Conservation (phyloP, 768 basidiomycete species). For the Termitomyces sp. region DNA sequence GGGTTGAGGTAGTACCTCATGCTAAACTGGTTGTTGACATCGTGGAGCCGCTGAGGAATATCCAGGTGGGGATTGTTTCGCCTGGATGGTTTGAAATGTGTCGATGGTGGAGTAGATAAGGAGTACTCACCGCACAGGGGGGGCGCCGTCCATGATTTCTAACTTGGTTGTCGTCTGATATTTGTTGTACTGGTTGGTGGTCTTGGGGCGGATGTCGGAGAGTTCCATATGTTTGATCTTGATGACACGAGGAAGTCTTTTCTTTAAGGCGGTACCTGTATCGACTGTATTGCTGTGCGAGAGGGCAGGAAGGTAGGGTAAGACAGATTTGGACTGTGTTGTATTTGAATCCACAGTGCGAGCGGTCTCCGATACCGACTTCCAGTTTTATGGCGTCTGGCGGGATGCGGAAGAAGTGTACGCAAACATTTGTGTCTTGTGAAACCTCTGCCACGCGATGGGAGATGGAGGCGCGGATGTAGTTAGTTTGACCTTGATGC, state of each 20-base stretch:
- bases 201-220: constrained; percentile 80
- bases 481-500: constrained; percentile 97
- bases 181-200: no score
- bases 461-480: no score
- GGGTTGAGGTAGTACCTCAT: no score
- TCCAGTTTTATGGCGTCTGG: constrained; percentile 99
- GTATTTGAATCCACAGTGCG: constrained; percentile 99
- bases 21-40: no score
- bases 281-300: constrained; percentile 43
- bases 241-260: constrained; percentile 94
- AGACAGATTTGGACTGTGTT: constrained; percentile 91
- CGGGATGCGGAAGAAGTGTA: no score
- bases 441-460: constrained; percentile 90
- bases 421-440: constrained; percentile 95
- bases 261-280: no score
- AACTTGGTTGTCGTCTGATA: constrained; percentile 93
- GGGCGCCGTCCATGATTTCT: no score
- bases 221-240: constrained; percentile 99
- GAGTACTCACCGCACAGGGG: no score
- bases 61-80: no score
- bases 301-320: not conserved
- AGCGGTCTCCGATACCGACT: constrained; percentile 97
- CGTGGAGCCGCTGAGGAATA: no score
- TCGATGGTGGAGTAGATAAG: no score
- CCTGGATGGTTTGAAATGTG: no score